phyloP scores from a whole-genome alignment of 495 filamentous ascomycete species.

The Tuber umbilicatum region DNA sequence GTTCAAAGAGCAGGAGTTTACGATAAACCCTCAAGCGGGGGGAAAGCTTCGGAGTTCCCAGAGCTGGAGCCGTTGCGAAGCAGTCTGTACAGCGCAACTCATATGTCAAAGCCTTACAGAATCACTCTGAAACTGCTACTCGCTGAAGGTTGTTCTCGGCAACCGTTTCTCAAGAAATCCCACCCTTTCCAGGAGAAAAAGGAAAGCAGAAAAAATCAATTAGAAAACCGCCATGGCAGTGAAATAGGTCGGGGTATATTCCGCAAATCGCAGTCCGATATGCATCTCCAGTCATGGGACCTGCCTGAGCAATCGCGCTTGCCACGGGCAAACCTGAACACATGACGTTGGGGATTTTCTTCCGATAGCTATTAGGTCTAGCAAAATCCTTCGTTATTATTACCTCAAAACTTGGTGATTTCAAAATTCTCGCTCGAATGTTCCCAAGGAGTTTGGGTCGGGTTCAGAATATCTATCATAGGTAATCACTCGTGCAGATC shows the following conservation, averaged over 20 bases:
- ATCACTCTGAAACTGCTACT: too few relatives aligned
- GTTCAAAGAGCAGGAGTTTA: neutral
- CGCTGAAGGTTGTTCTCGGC: too few relatives aligned
- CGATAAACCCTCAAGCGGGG: neutral
- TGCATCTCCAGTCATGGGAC: neutral
- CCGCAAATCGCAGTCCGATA: neutral
- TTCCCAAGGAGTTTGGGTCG: neutral
- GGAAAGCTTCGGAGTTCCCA: neutral
- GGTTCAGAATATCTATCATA: neutral
- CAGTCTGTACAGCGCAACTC: neutral
- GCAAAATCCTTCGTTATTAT: neutral
- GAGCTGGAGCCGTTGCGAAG: neutral
- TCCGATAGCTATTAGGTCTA: neutral
- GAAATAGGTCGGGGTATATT: neutral
- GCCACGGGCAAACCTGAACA: neutral
- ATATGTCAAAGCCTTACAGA: too few relatives aligned
- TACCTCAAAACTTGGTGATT: neutral
- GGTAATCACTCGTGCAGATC: neutral
- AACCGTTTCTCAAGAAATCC: too few relatives aligned
- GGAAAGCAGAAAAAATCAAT: neutral
- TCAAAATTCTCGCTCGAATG: neutral
- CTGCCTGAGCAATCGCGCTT: neutral
- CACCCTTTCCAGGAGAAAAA: neutral
- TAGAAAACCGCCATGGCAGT: neutral
- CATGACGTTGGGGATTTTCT: neutral